Percentiles rank a stretch among this genome's conserved stretches.
These are phyloP conservation scores for Quercus variabilis DNA, from an alignment of 306 rosid species.

Conservation along the genomic window DNA sequence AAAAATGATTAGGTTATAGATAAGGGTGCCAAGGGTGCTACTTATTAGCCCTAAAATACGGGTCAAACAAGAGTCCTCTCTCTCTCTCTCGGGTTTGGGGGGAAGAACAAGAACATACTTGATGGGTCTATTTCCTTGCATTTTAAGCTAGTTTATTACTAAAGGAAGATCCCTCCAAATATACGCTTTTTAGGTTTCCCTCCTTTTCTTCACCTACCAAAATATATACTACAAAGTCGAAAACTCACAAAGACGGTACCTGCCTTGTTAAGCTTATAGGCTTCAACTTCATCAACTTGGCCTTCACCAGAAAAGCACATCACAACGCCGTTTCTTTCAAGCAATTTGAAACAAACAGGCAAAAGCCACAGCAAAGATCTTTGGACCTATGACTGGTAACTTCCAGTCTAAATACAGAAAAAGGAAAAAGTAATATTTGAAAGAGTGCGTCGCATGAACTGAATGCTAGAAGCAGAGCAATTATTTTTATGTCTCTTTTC, in stretches of 20 bases:
- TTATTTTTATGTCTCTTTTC: no score
- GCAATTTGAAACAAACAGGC: background rate
- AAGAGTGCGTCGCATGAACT: no score
- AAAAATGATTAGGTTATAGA: background rate
- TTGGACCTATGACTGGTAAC: no score
- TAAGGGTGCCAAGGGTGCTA: background rate
- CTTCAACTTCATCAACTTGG: background rate
- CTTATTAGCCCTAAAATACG: constrained; percentile 9
- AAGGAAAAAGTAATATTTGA: no score
- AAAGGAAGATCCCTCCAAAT: background rate
- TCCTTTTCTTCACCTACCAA: constrained; percentile 13
- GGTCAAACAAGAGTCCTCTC: constrained; percentile 25
- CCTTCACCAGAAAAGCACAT: background rate
- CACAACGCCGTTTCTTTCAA: background rate
- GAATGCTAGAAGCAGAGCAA: no score
- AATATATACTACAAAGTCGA: background rate
- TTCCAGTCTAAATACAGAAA: no score
- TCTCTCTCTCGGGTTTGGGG: background rate
- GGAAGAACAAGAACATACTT: background rate
- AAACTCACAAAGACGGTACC: background rate
- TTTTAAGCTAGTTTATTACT: background rate
- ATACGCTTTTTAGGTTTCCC: background rate
- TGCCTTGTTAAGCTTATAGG: background rate
- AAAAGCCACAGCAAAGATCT: background rate
- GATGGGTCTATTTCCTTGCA: background rate